Evolutionary conservation across 2,329 filamentous ascomycete genomes (phyloP).

Genomic region (Colletotrichum sp.): DNA sequence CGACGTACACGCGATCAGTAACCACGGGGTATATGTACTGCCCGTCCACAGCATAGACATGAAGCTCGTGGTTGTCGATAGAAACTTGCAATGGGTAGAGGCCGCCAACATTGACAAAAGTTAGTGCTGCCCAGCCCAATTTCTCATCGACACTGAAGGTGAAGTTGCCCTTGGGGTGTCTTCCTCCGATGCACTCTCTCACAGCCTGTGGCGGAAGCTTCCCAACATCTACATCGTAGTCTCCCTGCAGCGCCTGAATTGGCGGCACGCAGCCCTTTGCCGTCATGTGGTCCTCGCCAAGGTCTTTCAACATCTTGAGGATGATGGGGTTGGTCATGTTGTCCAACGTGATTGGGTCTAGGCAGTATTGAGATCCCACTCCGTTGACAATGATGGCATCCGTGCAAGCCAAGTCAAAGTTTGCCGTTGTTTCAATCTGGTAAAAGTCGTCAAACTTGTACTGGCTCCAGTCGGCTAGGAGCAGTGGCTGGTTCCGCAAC

Average conservation of each 20-base stretch:
- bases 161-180: neutral
- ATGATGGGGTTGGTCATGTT: neutral
- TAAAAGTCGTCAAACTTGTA: constrained; percentile 20
- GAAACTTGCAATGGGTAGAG: constrained; percentile 29
- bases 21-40: constrained; percentile 41
- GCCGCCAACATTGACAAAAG: neutral
- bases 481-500: neutral
- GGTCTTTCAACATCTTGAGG: neutral
- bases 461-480: constrained; percentile 21
- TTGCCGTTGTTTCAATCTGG: neutral
- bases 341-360: neutral
- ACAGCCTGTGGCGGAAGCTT: neutral
- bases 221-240: neutral
- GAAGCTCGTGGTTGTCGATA: constrained; percentile 48
- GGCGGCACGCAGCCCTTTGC: neutral
- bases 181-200: neutral
- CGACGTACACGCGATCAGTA: constrained; percentile 26
- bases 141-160: neutral
- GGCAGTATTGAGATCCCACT: neutral
- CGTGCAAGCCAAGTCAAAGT: neutral
- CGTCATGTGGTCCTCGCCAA: neutral
- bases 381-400: neutral
- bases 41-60: constrained; percentile 48
- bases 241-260: neutral
- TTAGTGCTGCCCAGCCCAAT: neutral